These are phyloP conservation scores for Debaryomyces singareniensis DNA, from an alignment of 1,139 yeast species.

Conservation along the genomic window DNA sequence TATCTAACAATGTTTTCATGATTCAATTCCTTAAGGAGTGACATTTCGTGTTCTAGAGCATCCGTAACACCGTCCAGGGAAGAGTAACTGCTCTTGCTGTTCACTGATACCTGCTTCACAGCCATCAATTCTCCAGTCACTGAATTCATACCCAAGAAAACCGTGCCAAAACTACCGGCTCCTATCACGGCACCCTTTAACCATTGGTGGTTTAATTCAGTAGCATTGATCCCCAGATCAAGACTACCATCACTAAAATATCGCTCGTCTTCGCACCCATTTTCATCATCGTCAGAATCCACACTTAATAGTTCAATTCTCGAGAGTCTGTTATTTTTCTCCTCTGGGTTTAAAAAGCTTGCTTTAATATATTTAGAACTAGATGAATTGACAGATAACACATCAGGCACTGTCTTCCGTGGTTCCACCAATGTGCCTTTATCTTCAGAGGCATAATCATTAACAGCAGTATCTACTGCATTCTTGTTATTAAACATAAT, in stretches of 20 bases:
- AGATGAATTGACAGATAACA: not conserved
- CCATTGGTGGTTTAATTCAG: conserved; percentile 44
- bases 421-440: conserved; percentile 2
- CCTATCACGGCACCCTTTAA: conserved; percentile 90
- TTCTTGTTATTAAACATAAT: conserved; percentile 53
- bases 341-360: conserved; percentile 18
- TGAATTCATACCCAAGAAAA: conserved; percentile 86
- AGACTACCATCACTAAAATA: conserved; percentile 13
- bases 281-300: conserved; percentile 31
- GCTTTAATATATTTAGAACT: conserved; percentile 13
- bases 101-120: conserved; percentile 83
- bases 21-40: conserved; percentile 66
- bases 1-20: conserved; percentile 93
- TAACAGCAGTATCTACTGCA: conserved; percentile 55
- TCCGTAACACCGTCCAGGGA: conserved; percentile 61
- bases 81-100: conserved; percentile 29
- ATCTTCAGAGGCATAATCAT: conserved; percentile 15
- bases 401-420: conserved; percentile 1
- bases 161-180: conserved; percentile 92
- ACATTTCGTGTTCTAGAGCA: conserved; percentile 82
- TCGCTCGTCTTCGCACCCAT: conserved; percentile 7
- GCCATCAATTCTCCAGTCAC: conserved; percentile 95
- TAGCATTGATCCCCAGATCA: conserved; percentile 3
- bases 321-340: conserved; percentile 32
- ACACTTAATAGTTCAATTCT: conserved; percentile 44